A percentile compares a stretch with the other conserved stretches of the same genome.
Conservation (phyloP, 257 asterid genomes). For the Thymus mandschuricus region DNA sequence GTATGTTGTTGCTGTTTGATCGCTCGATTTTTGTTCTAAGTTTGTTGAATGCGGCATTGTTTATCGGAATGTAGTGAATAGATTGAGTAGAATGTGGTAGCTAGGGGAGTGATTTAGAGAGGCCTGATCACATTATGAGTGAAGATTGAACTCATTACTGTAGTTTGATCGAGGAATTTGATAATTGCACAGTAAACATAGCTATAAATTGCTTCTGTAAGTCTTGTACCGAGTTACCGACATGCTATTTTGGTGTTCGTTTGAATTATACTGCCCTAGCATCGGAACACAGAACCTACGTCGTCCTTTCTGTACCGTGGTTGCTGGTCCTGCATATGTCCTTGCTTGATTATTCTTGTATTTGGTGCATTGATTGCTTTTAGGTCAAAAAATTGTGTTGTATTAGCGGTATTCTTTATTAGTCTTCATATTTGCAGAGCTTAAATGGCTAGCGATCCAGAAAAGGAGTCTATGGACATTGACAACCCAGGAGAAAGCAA, state of each 20-base stretch:
- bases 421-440: constrained; percentile 27
- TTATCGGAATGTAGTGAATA: not conserved
- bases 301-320: not conserved
- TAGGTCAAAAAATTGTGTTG: not conserved
- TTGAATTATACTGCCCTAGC: not conserved
- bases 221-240: not conserved
- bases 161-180: not conserved
- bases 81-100: constrained; percentile 4
- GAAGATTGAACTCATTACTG: not conserved
- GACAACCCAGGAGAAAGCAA: constrained; percentile 50
- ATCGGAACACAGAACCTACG: not conserved
- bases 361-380: not conserved
- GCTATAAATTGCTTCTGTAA: not conserved
- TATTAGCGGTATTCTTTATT: constrained; percentile 4
- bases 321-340: constrained; percentile 2
- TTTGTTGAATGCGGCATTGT: constrained; percentile 15
- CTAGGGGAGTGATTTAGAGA: not conserved
- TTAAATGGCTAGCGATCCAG: constrained; percentile 36
- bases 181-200: not conserved
- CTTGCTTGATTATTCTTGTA: not conserved
- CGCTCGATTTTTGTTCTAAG: not conserved
- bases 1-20: constrained; percentile 28
- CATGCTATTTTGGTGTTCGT: not conserved
- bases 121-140: not conserved
- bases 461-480: constrained; percentile 54